phyloP scores from a whole-genome alignment of 2,329 filamentous ascomycete species.

The Fusarium mundagurra region DNA sequence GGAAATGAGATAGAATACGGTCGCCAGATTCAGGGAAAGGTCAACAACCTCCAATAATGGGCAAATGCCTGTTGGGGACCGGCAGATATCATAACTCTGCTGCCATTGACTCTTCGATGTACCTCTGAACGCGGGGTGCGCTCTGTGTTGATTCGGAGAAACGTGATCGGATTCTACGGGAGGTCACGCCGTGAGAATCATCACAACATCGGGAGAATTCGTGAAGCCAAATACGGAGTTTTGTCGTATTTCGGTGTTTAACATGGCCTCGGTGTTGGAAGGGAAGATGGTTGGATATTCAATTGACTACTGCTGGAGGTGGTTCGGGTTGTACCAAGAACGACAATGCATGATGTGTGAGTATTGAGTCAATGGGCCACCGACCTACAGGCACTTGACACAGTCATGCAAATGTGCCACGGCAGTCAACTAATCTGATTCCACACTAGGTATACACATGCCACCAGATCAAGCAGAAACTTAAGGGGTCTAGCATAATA shows the following conservation, averaged over 20 bases:
- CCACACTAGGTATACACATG: background rate
- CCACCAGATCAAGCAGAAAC: too few relatives aligned
- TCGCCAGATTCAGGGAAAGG: fast-evolving
- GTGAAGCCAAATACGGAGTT: conserved; percentile 21
- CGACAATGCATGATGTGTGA: background rate
- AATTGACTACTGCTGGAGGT: background rate
- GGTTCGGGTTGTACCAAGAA: conserved; percentile 10
- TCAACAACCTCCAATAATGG: too few relatives aligned
- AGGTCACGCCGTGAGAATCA: conserved; percentile 10
- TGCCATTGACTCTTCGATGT: background rate
- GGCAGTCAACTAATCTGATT: background rate
- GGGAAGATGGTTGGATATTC: background rate
- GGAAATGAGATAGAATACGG: background rate
- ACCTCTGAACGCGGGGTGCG: conserved; percentile 1
- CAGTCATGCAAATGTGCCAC: background rate
- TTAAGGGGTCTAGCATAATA: background rate
- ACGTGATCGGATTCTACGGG: conserved; percentile 34
- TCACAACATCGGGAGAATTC: conserved; percentile 20
- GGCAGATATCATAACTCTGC: background rate
- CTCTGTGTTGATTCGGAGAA: conserved; percentile 13
- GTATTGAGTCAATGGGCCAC: background rate
- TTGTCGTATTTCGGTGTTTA: conserved; percentile 30
- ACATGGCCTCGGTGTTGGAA: background rate
- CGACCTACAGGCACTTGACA: background rate
- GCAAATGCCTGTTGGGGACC: background rate